Conservation (phyloP, 805 yeast genomes). For the Grigorovia humatica region DNA sequence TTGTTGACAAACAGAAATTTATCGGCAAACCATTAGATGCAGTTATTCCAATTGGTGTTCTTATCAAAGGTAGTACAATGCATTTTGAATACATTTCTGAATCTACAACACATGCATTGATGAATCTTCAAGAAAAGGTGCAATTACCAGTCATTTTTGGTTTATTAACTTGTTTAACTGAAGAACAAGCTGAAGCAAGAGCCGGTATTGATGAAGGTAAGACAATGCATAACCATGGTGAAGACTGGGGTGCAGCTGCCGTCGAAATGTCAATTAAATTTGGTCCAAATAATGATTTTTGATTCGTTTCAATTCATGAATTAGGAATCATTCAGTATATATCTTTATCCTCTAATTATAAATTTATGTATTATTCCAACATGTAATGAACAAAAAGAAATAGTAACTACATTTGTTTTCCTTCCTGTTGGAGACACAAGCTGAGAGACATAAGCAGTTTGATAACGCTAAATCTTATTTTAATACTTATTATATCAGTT, state of each 20-base stretch:
- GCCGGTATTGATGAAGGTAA: conserved; percentile 70
- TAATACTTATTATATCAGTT: not conserved
- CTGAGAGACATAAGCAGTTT: too few relatives aligned
- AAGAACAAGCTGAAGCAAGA: conserved; percentile 85
- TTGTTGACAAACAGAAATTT: conserved; percentile 35
- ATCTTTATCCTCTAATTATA: not conserved
- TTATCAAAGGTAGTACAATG: conserved; percentile 95
- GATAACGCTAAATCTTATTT: too few relatives aligned
- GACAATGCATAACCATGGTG: conserved; percentile 86
- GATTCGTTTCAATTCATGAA: not conserved
- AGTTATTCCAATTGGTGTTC: conserved; percentile 84
- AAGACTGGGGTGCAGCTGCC: conserved; percentile 98
- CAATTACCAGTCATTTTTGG: conserved; percentile 85
- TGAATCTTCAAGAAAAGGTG: conserved; percentile 65
- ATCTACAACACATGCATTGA: conserved; percentile 71
- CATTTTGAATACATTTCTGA: conserved; percentile 97
- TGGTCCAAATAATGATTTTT: conserved; percentile 15
- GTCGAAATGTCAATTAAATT: conserved; percentile 77
- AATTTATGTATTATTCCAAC: not conserved
- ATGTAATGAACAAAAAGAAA: too few relatives aligned
- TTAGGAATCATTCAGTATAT: not conserved
- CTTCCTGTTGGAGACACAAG: too few relatives aligned
- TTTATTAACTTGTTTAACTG: conserved; percentile 84
- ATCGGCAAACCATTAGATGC: conserved; percentile 57
- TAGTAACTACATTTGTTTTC: too few relatives aligned